phyloP scores from a whole-genome alignment of 2,329 filamentous ascomycete genomes.

The Didymella keratinophila region DNA sequence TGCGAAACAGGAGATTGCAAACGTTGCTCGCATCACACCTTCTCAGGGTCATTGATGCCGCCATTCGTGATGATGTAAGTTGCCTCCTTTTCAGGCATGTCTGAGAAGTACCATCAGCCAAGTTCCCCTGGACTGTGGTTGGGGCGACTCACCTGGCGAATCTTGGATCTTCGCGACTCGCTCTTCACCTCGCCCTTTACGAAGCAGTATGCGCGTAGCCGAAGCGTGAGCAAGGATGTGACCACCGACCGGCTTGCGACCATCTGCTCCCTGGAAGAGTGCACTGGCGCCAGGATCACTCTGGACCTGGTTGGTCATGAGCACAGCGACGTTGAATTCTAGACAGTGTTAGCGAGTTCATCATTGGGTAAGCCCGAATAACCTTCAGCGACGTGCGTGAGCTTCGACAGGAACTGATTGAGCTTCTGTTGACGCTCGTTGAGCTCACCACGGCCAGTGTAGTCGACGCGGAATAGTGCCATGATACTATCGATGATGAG shows the following conservation, averaged over 20 bases:
- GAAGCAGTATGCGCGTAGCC: slow-evolving; percentile 69
- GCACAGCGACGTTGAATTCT: slow-evolving; percentile 71
- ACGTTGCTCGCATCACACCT: slow-evolving; percentile 52
- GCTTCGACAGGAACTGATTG: slow-evolving; percentile 69
- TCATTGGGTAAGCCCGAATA: slow-evolving; percentile 6
- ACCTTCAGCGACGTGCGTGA: slow-evolving; percentile 71
- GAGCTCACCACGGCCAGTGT: slow-evolving; percentile 70
- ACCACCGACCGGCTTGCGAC: slow-evolving; percentile 71
- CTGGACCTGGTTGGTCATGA: slow-evolving; percentile 73
- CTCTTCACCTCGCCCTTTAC: slow-evolving; percentile 74
- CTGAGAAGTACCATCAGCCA: slow-evolving; percentile 51
- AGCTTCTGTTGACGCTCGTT: slow-evolving; percentile 74
- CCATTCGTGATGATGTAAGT: slow-evolving; percentile 75
- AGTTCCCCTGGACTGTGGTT: background rate
- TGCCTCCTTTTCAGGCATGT: slow-evolving; percentile 73
- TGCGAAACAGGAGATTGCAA: background rate
- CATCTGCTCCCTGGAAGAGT: slow-evolving; percentile 72
- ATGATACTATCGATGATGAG: slow-evolving; percentile 75
- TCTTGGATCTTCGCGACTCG: slow-evolving; percentile 74
- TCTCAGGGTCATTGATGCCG: slow-evolving; percentile 73
- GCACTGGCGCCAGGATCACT: slow-evolving; percentile 73
- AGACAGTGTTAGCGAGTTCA: background rate
- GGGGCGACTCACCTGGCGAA: slow-evolving; percentile 63
- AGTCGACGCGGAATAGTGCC: slow-evolving; percentile 73
- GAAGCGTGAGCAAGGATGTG: slow-evolving; percentile 75